Evolutionary conservation across 208 protist genomes (phyloP).

Genomic region (Leishmania arabica): DNA sequence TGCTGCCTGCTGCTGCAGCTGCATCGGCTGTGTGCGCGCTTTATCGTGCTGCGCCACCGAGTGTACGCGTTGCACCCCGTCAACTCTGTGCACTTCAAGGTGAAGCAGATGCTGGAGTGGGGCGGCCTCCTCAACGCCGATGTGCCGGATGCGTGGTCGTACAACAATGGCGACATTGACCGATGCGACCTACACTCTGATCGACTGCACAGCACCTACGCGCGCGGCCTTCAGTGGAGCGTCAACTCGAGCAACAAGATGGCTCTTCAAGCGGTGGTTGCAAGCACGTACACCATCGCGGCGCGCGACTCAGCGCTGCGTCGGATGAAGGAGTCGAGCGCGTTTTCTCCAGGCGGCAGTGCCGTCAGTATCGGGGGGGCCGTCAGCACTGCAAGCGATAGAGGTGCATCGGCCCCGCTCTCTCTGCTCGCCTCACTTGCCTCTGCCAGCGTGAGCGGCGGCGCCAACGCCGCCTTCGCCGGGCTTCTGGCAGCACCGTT

Average conservation of each 20-base stretch:
- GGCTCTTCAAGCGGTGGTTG: background rate
- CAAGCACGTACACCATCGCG: background rate
- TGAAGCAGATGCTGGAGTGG: slow-evolving; percentile 40
- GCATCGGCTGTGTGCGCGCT: slow-evolving; percentile 25
- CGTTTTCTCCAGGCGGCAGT: background rate
- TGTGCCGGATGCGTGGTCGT: slow-evolving; percentile 7
- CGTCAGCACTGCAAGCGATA: background rate
- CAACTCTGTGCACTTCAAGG: slow-evolving; percentile 31
- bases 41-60: slow-evolving; percentile 20
- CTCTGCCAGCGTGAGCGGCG: background rate
- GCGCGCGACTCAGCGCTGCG: slow-evolving; percentile 9
- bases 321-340: background rate
- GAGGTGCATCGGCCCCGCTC: slow-evolving; percentile 2
- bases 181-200: slow-evolving; percentile 22
- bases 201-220: slow-evolving; percentile 7
- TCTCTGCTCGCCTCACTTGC: slow-evolving; percentile 8
- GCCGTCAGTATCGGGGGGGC: background rate
- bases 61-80: slow-evolving; percentile 22
- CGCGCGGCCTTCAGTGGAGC: slow-evolving; percentile 4
- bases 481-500: background rate
- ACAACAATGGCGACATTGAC: slow-evolving; percentile 3
- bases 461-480: background rate
- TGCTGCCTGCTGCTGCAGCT: slow-evolving; percentile 20
- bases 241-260: slow-evolving; percentile 9
- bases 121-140: slow-evolving; percentile 16